These are phyloP conservation scores for Vigna radiata DNA, from an alignment of 306 rosid genomes.

Conservation along the genomic window DNA sequence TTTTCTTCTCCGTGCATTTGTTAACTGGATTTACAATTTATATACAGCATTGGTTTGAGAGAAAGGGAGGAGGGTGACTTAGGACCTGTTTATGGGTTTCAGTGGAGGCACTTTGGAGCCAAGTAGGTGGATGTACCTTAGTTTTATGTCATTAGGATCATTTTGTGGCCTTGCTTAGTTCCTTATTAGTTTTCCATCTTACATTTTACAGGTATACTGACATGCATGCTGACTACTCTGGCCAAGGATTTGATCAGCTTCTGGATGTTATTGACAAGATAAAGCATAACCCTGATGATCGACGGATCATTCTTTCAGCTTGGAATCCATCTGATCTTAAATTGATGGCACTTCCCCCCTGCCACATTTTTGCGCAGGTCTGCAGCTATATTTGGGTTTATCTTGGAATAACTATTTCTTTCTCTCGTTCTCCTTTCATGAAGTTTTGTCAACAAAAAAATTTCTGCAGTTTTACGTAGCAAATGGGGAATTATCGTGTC, in stretches of 20 bases:
- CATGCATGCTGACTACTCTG: constrained; percentile 91
- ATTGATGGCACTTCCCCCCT: constrained; percentile 96
- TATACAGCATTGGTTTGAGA: constrained; percentile 77
- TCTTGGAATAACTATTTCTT: neutral
- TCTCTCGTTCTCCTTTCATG: constrained; percentile 11
- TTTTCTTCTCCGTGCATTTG: constrained; percentile 32
- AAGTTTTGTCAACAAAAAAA: constrained; percentile 7
- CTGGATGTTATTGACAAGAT: constrained; percentile 87
- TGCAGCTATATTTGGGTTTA: constrained; percentile 41
- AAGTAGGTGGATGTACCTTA: constrained; percentile 64
- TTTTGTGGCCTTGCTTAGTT: constrained; percentile 13
- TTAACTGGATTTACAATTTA: constrained; percentile 39
- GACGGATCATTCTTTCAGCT: constrained; percentile 88
- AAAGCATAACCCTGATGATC: constrained; percentile 83
- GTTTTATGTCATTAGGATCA: neutral
- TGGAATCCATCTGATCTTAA: constrained; percentile 97
- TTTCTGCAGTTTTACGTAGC: constrained; percentile 86
- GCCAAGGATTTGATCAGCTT: constrained; percentile 95
- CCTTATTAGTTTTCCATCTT: constrained; percentile 11
- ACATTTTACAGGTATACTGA: constrained; percentile 74
- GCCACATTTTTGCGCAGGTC: constrained; percentile 98
- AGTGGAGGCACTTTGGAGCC: constrained; percentile 99
- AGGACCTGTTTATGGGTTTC: constrained; percentile 97
- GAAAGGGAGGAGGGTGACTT: constrained; percentile 95
- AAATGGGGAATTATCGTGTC: constrained; percentile 91